Conservation (phyloP, 2,329 filamentous ascomycete genomes). For the Fusarium oligoseptatum region DNA sequence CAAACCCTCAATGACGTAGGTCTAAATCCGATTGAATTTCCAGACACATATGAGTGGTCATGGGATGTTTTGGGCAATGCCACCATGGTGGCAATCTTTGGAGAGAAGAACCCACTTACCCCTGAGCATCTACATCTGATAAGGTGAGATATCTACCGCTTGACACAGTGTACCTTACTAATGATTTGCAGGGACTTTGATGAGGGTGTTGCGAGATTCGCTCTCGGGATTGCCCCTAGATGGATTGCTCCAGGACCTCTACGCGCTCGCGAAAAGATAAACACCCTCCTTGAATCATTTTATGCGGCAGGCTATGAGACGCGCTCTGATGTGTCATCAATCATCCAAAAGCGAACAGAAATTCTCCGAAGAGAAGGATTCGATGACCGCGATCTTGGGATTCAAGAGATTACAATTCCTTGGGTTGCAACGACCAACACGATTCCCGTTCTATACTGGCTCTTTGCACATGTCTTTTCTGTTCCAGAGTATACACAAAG, state of each 20-base stretch:
- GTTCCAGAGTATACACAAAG: not conserved
- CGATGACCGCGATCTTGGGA: not conserved
- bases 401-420: conserved; percentile 8
- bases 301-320: conserved; percentile 1
- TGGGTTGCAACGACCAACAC: conserved; percentile 18
- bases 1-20: not conserved
- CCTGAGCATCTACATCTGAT: not conserved
- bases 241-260: not conserved
- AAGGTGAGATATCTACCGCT: not conserved
- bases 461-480: conserved; percentile 16
- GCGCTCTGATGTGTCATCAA: conserved; percentile 6
- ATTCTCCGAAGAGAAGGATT: conserved; percentile 7
- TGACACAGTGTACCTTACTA: not conserved
- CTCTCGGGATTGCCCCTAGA: not conserved
- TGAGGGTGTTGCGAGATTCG: not conserved
- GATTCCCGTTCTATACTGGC: conserved; percentile 22
- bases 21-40: not conserved
- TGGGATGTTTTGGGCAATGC: not conserved
- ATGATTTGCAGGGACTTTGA: conserved; percentile 10
- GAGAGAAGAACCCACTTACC: not conserved
- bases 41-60: not conserved
- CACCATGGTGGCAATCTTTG: not conserved
- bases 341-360: not conserved
- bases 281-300: not conserved
- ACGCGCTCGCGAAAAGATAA: conserved; percentile 2